Base-by-base conservation (phyloP, 495 filamentous ascomycete genomes). In the Podospora fimiseda region DNA sequence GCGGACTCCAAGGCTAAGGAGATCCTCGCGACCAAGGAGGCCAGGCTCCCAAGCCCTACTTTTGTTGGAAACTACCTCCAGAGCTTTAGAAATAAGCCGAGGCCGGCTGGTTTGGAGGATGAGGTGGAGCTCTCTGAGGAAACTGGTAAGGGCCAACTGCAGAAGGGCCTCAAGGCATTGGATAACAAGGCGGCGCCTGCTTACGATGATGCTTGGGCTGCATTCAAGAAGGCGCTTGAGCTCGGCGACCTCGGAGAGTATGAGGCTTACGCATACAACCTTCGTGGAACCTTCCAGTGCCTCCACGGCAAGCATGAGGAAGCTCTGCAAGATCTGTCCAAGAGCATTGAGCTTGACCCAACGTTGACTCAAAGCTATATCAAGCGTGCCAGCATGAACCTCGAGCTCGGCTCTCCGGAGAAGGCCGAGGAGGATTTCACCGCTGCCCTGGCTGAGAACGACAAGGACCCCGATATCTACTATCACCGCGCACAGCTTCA, bases 41-140 rank as follows among this genome's bases (percentile, higher is more conserved):
- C 76, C 49, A 90, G 85, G 71, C 77, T 99, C 8, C 93, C 94
- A 2, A 95, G 90, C 66, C 82, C 92, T 2, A 96, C 90, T 2
- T 97, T 97, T 55, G 91, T 97, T 43, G 90, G 88, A 57, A 99
- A 99, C 76, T 99, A 97, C 70, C 84, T 99, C 14, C 93, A 96
- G 69, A 97, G 93, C 71, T 99, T 97, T 85, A 84, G 93, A 46
- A 71, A 82, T 42, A 84, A 84, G 68, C 73, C 83, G 30, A 82
- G 88, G 9, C 93, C 93, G 9, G 78, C 76, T 52, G 94, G 91
- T 18, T 73, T 99, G 49, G 90, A 92, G 51, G 88, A 94, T 50
- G 74, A 79, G 1, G 83, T 74, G 11, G 87, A 93, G 41, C 62
- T 97, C 27, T 67, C 77, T 36, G 89, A 95, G 50, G 81, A 86